phyloP scores from a whole-genome alignment of 768 basidiomycete genomes.

The Leccinum longicurvipes region DNA sequence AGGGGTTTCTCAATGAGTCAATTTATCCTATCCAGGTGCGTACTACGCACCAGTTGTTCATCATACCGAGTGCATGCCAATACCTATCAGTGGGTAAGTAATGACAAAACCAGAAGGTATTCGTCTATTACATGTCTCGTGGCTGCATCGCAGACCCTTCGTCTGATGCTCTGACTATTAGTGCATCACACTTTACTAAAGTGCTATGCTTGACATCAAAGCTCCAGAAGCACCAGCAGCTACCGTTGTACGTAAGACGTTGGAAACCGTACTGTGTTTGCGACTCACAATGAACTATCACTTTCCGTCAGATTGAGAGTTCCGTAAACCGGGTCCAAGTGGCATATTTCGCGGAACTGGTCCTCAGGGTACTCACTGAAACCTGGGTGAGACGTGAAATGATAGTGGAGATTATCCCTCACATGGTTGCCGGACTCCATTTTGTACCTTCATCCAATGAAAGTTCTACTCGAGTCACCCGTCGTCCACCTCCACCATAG shows the following conservation, averaged over 20 bases:
- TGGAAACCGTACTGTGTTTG: neutral
- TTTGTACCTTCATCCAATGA: constrained; percentile 50
- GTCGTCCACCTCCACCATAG: constrained; percentile 58
- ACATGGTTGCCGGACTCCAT: constrained; percentile 47
- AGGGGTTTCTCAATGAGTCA: neutral
- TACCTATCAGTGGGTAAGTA: constrained; percentile 26
- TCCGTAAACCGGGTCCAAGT: constrained; percentile 44
- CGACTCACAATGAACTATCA: constrained; percentile 46
- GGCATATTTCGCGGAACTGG: constrained; percentile 37
- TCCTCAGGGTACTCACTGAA: constrained; percentile 49
- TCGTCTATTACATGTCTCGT: constrained; percentile 43
- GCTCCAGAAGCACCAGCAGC: constrained; percentile 62
- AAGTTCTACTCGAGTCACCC: constrained; percentile 56
- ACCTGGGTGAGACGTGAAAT: constrained; percentile 1
- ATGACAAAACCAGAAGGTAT: neutral
- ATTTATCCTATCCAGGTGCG: neutral
- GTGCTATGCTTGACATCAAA: constrained; percentile 34
- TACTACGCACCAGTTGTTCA: constrained; percentile 44
- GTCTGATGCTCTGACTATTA: constrained; percentile 55
- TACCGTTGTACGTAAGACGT: neutral
- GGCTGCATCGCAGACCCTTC: constrained; percentile 49
- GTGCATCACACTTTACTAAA: constrained; percentile 34
- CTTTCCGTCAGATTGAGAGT: constrained; percentile 44
- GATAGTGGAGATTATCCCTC: neutral
- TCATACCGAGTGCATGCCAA: constrained; percentile 58